These are phyloP conservation scores for Arabidopsis hybrid DNA, from an alignment of 441 rosid species.

Conservation along the genomic window DNA sequence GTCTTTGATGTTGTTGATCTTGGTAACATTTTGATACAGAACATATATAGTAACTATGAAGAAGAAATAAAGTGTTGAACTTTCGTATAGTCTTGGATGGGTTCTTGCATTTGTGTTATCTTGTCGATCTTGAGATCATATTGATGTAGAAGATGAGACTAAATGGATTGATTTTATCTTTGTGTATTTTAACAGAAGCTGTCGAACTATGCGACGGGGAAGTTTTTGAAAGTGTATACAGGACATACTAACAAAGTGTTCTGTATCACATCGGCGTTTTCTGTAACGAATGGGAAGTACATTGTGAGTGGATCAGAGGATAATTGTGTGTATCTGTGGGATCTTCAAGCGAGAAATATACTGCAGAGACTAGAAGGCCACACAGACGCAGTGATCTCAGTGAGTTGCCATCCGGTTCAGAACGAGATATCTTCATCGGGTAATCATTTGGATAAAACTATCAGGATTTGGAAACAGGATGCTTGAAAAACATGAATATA, in stretches of 20 bases:
- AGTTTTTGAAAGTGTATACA: constrained; percentile 80
- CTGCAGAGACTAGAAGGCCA: constrained; percentile 91
- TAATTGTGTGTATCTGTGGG: constrained; percentile 87
- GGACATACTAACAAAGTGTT: constrained; percentile 83
- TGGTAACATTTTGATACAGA: constrained; percentile 3
- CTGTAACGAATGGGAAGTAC: constrained; percentile 89
- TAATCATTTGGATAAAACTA: constrained; percentile 74
- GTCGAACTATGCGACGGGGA: constrained; percentile 85
- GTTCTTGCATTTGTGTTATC: neutral
- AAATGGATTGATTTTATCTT: constrained; percentile 2
- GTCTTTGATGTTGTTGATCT: constrained; percentile 15
- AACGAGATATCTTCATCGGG: constrained; percentile 87
- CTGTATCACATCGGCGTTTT: constrained; percentile 86
- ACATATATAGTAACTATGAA: neutral
- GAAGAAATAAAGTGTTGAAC: neutral
- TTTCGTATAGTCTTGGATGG: neutral
- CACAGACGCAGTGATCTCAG: constrained; percentile 80
- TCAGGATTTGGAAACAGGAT: constrained; percentile 86
- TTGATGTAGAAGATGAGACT: constrained; percentile 4
- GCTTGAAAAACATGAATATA: constrained; percentile 37
- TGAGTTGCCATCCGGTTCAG: constrained; percentile 75
- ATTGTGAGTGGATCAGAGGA: constrained; percentile 98
- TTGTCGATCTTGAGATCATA: neutral
- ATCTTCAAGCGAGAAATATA: constrained; percentile 82
- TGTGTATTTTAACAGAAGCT: constrained; percentile 62